phyloP scores from a whole-genome alignment of 805 yeast species.

The Debaryomyces maramus region DNA sequence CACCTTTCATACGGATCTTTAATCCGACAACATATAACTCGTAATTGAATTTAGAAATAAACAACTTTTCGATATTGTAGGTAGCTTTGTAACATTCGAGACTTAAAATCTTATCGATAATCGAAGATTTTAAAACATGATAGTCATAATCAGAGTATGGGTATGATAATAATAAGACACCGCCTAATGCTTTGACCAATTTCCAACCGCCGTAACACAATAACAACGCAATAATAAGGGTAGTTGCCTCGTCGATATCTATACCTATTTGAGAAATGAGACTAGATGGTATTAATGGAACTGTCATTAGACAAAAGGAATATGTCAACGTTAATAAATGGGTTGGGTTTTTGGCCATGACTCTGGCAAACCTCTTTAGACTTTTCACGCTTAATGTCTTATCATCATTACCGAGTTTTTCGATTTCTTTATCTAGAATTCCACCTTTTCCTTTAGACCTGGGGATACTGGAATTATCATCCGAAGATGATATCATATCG shows the following conservation, averaged over 20 bases:
- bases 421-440: slow-evolving; percentile 8
- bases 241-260: slow-evolving; percentile 46
- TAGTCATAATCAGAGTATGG: slow-evolving; percentile 47
- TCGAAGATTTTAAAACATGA: slow-evolving; percentile 33
- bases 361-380: slow-evolving; percentile 12
- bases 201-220: slow-evolving; percentile 52
- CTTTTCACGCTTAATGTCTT: background rate
- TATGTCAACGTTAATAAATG: slow-evolving; percentile 47
- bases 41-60: slow-evolving; percentile 63
- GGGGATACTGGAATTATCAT: slow-evolving; percentile 12
- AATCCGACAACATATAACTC: slow-evolving; percentile 58
- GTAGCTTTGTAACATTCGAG: slow-evolving; percentile 53
- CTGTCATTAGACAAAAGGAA: slow-evolving; percentile 37
- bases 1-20: slow-evolving; percentile 61
- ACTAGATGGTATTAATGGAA: slow-evolving; percentile 40
- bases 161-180: slow-evolving; percentile 51
- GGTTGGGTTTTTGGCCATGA: slow-evolving; percentile 41
- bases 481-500: slow-evolving; percentile 29
- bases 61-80: slow-evolving; percentile 49
- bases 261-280: slow-evolving; percentile 27
- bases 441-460: slow-evolving; percentile 7
- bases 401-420: background rate
- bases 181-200: slow-evolving; percentile 52
- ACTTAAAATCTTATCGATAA: slow-evolving; percentile 46
- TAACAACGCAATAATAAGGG: slow-evolving; percentile 44